These are phyloP conservation scores for Pythium pyrilobum DNA, from an alignment of 352 stramenopile genomes.

Conservation along the genomic window DNA sequence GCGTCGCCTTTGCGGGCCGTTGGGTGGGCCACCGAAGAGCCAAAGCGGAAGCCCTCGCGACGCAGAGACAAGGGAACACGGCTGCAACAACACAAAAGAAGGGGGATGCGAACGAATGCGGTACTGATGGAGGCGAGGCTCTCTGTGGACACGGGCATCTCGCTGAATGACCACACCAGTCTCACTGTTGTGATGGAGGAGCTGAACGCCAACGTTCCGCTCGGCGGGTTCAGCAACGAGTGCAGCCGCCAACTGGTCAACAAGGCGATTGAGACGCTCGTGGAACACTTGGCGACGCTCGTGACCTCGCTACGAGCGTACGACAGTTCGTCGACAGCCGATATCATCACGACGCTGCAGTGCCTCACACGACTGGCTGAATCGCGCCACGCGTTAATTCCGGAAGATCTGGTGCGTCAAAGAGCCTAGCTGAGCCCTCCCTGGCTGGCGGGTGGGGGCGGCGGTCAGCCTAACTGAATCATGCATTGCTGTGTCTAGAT, in stretches of 20 bases:
- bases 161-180: constrained; percentile 18
- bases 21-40: background rate
- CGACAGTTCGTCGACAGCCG: background rate
- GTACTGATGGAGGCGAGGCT: constrained; percentile 30
- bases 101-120: constrained; percentile 1
- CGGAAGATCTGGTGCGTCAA: constrained; percentile 9
- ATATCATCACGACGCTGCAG: constrained; percentile 16
- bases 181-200: constrained; percentile 17
- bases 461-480: too few relatives aligned
- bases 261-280: constrained; percentile 7
- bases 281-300: constrained; percentile 12
- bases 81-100: background rate
- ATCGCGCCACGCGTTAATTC: constrained; percentile 12
- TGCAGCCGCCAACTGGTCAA: constrained; percentile 13
- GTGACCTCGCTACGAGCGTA: constrained; percentile 5
- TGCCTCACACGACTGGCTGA: constrained; percentile 11
- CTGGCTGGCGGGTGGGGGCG: too few relatives aligned
- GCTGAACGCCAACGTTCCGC: constrained; percentile 19
- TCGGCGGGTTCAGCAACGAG: constrained; percentile 11
- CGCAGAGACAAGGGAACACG: background rate
- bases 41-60: background rate
- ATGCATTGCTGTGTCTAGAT: too few relatives aligned
- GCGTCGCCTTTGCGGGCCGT: background rate
- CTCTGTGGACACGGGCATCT: constrained; percentile 29
- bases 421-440: too few relatives aligned